Evolutionary conservation across 2,329 filamentous ascomycete genomes (phyloP).

Genomic region (Fusarium papillatum): DNA sequence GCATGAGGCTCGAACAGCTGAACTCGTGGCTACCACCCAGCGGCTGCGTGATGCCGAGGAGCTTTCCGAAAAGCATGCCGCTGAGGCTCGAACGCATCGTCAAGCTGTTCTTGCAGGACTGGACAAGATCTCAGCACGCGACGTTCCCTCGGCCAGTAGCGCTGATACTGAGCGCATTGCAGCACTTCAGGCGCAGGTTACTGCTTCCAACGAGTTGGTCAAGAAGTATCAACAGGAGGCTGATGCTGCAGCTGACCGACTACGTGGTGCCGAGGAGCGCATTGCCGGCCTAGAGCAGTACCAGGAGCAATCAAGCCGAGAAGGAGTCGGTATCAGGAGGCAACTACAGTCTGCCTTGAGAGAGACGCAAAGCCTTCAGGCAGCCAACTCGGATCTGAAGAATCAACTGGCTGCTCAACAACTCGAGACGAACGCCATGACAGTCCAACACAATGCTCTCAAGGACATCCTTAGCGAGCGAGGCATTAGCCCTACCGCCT

Average conservation of each 20-base stretch:
- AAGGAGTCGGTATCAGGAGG: conserved; percentile 89
- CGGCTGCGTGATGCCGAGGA: conserved; percentile 90
- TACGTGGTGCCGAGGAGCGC: conserved; percentile 93
- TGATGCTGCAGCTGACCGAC: conserved; percentile 87
- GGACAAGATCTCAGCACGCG: conserved; percentile 75
- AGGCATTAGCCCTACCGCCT: conserved; percentile 83
- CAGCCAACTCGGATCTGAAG: conserved; percentile 85
- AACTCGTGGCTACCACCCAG: conserved; percentile 81
- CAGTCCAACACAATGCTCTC: conserved; percentile 91
- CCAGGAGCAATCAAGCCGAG: conserved; percentile 95
- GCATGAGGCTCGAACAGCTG: conserved; percentile 83
- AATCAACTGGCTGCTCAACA: conserved; percentile 88
- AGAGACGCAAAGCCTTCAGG: conserved; percentile 86
- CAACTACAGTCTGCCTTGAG: conserved; percentile 89
- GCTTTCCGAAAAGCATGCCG: conserved; percentile 86
- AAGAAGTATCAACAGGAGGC: conserved; percentile 92
- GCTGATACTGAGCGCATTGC: conserved; percentile 75
- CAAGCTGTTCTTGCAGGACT: conserved; percentile 86
- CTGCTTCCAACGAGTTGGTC: conserved; percentile 82
- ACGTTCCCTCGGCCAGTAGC: conserved; percentile 60
- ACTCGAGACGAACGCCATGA: conserved; percentile 93
- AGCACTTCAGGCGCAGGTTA: conserved; percentile 85
- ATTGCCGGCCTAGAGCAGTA: conserved; percentile 97
- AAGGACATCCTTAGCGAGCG: conserved; percentile 94
- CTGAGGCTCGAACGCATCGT: conserved; percentile 89